Evolutionary conservation across 2,329 filamentous ascomycete species (phyloP).

Genomic region (Claviceps pazoutovae): DNA sequence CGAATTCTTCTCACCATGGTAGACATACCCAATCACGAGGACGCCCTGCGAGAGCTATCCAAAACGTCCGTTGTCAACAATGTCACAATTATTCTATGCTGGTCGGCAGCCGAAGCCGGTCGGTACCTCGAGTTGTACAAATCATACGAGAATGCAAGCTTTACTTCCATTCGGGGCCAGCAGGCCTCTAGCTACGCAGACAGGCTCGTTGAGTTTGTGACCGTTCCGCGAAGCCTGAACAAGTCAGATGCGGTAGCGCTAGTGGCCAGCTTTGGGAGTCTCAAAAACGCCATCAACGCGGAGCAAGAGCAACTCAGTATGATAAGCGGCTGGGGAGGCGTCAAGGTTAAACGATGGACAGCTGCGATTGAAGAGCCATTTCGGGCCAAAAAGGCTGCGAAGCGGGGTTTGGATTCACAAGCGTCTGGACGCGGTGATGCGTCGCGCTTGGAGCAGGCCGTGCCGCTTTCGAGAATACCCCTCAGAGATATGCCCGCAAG

Average conservation of each 20-base stretch:
- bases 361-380: conserved; percentile 76
- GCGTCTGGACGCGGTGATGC: conserved; percentile 6
- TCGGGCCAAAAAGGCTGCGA: conserved; percentile 57
- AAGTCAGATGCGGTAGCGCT: conserved; percentile 87
- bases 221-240: conserved; percentile 77
- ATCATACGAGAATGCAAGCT: conserved; percentile 72
- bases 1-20: conserved; percentile 83
- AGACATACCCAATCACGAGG: conserved; percentile 89
- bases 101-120: conserved; percentile 86
- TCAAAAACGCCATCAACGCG: conserved; percentile 78
- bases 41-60: conserved; percentile 73
- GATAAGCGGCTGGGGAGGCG: conserved; percentile 88
- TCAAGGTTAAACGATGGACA: conserved; percentile 82
- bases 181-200: conserved; percentile 77
- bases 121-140: conserved; percentile 94
- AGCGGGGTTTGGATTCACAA: conserved; percentile 17
- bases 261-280: conserved; percentile 81
- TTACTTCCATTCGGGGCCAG: conserved; percentile 70
- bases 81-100: conserved; percentile 81
- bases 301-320: conserved; percentile 70
- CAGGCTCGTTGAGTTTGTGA: conserved; percentile 82
- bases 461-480: conserved; percentile 26
- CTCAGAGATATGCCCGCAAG: conserved; percentile 24
- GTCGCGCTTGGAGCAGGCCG: conserved; percentile 23
- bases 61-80: conserved; percentile 91